Percentiles rank a stretch among this genome's conserved stretches.
Evolutionary conservation across 768 basidiomycete species (phyloP).

Genomic region (Ephemerocybe angulata): DNA sequence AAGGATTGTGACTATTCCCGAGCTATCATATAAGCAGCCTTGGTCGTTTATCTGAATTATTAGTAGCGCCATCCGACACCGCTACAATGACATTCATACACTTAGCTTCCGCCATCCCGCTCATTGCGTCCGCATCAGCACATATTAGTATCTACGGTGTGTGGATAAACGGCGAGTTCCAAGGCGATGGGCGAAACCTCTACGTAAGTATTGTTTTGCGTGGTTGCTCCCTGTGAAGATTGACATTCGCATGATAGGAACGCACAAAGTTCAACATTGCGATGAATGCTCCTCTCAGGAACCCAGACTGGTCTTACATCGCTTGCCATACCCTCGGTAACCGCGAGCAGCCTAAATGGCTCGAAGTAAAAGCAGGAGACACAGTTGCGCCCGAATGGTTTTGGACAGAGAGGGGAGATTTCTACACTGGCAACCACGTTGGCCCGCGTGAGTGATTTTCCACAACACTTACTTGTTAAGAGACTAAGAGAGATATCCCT

Average conservation of each 20-base stretch:
- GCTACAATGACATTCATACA: neutral
- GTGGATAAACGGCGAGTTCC: conserved; percentile 7
- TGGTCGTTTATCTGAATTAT: too few relatives aligned
- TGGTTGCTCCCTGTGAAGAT: too few relatives aligned
- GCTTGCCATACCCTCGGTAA: neutral
- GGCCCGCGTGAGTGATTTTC: neutral
- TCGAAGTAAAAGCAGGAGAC: conserved; percentile 6
- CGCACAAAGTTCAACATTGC: neutral
- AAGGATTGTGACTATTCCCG: too few relatives aligned
- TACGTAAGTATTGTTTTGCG: neutral
- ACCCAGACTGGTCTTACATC: conserved; percentile 1
- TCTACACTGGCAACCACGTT: neutral
- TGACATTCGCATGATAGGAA: neutral
- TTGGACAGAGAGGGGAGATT: neutral
- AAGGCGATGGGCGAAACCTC: conserved; percentile 9
- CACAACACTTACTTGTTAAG: neutral
- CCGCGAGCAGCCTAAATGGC: neutral
- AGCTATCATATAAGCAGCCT: too few relatives aligned
- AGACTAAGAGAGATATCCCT: neutral
- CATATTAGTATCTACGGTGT: conserved; percentile 8
- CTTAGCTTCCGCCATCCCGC: neutral
- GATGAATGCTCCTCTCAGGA: neutral
- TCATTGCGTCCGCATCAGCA: neutral
- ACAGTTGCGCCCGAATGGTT: conserved; percentile 6
- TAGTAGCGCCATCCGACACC: neutral